phyloP scores from a whole-genome alignment of 1,284 basidiomycete genomes.

The Rhodotorula sp. region DNA sequence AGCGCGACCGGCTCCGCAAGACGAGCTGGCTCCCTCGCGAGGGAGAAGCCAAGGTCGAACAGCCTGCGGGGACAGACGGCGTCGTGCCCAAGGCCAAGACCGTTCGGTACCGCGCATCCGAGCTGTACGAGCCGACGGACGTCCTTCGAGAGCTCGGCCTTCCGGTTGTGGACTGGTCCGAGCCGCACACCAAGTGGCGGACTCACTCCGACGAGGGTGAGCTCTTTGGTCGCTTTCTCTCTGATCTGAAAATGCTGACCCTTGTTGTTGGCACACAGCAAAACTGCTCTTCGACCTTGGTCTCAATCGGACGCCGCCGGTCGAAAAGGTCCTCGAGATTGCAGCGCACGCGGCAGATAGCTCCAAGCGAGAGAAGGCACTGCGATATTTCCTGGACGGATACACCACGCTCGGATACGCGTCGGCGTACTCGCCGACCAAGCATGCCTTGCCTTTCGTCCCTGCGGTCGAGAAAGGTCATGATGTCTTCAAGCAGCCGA shows the following conservation, averaged over 20 bases:
- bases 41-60: constrained; percentile 44
- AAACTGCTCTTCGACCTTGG: constrained; percentile 80
- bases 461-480: constrained; percentile 64
- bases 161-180: constrained; percentile 85
- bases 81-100: constrained; percentile 47
- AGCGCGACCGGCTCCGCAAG: constrained; percentile 68
- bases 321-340: constrained; percentile 65
- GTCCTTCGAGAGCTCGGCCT: constrained; percentile 70
- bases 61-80: constrained; percentile 41
- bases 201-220: constrained; percentile 77
- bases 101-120: constrained; percentile 60
- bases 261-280: constrained; percentile 55
- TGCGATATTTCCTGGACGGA: constrained; percentile 77
- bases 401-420: constrained; percentile 43
- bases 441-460: constrained; percentile 66
- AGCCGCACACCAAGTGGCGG: constrained; percentile 67
- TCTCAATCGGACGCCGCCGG: constrained; percentile 67
- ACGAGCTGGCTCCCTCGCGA: constrained; percentile 81
- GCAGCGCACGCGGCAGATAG: constrained; percentile 59
- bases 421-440: constrained; percentile 26
- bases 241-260: not conserved
- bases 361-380: constrained; percentile 58
- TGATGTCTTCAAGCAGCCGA: constrained; percentile 62
- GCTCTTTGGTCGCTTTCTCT: constrained; percentile 26
- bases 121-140: constrained; percentile 65